Evolutionary conservation across 2,329 filamentous ascomycete species (phyloP), one percentile per base, ranked within the genome.

Genomic region (Neofusicoccum cordaticola): DNA sequence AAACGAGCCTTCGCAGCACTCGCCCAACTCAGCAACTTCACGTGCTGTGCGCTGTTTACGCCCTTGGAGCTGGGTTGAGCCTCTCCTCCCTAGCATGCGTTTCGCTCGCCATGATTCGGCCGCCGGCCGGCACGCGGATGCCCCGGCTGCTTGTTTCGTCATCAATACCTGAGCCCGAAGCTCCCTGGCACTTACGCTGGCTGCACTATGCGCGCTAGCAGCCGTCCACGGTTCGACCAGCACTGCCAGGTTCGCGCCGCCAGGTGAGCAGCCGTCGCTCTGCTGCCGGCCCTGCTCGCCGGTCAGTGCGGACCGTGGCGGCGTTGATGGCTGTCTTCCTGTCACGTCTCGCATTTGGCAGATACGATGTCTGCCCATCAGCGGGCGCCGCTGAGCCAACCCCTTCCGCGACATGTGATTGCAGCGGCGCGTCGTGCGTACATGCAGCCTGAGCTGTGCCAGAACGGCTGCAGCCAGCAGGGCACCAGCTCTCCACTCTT

Each of bases 91-190:
- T 60, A 60, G 56, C 41, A 22, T 35, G 27, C 56, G 27, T 19
- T 60, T 19, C 27, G n/a, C 11, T 15, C 27, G 42, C n/a, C 31
- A 17, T 47, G 41, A 60, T 60, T 60, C 56, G 56, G 13, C 41
- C 27, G 42, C 31, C 17, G 47, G 5, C 27, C 56, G 56, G 56
- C 41, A 60, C 56, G 56, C 56, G 56, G 41, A 60, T 47, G 41
- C 15, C 42, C 56, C 42, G 56, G 41, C 56, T 45, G 56, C 56
- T 47, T 60, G 56, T 60, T 60, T 47, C 56, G 56, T 60, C 56
- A 60, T 58, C 53, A 58, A 45, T 47, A 45, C 42, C 56, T 60
- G 41, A 47, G 31, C 22, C 53, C 53, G 39, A 58, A 60, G 42
- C 56, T 47, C 56, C 42, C 56, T 60, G 56, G 56, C 39, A 58